These are phyloP conservation scores for Lactarius deliciosus DNA, from an alignment of 768 basidiomycete genomes.

Conservation along the genomic window DNA sequence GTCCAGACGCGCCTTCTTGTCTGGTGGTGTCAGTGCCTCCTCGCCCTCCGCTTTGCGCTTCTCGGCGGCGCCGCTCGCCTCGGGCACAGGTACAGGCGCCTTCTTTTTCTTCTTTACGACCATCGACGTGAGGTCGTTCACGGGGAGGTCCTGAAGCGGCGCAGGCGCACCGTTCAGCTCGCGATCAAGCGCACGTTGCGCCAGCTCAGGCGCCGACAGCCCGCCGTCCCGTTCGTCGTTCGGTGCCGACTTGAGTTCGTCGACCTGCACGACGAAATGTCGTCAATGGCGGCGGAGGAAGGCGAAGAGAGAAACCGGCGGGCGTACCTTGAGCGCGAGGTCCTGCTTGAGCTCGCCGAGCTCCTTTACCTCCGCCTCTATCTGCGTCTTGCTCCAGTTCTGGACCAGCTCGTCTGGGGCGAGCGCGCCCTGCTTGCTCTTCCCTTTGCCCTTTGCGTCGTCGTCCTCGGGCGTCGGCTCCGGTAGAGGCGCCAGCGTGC, in stretches of 20 bases:
- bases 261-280: conserved; percentile 54
- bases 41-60: conserved; percentile 77
- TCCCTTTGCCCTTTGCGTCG: conserved; percentile 72
- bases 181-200: conserved; percentile 65
- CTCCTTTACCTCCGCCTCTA: conserved; percentile 79
- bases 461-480: conserved; percentile 18
- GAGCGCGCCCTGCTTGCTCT: conserved; percentile 42
- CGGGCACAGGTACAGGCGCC: conserved; percentile 35
- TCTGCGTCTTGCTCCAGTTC: conserved; percentile 70
- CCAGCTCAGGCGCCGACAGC: conserved; percentile 65
- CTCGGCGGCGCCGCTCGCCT: conserved; percentile 32
- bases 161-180: conserved; percentile 55
- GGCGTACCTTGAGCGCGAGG: conserved; percentile 69
- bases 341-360: conserved; percentile 74
- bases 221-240: conserved; percentile 45
- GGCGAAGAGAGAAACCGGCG: background rate
- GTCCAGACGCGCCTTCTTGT: conserved; percentile 71
- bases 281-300: background rate
- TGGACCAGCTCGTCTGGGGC: conserved; percentile 55
- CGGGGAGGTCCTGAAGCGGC: conserved; percentile 39
- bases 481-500: conserved; percentile 37
- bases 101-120: conserved; percentile 87
- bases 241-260: conserved; percentile 84
- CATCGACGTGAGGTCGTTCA: conserved; percentile 82
- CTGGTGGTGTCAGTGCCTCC: conserved; percentile 45